Percentiles rank a stretch among this genome's conserved stretches.
These are phyloP conservation scores for Fusarium scirpi DNA, from an alignment of 2,329 filamentous ascomycete species.

Conservation along the genomic window DNA sequence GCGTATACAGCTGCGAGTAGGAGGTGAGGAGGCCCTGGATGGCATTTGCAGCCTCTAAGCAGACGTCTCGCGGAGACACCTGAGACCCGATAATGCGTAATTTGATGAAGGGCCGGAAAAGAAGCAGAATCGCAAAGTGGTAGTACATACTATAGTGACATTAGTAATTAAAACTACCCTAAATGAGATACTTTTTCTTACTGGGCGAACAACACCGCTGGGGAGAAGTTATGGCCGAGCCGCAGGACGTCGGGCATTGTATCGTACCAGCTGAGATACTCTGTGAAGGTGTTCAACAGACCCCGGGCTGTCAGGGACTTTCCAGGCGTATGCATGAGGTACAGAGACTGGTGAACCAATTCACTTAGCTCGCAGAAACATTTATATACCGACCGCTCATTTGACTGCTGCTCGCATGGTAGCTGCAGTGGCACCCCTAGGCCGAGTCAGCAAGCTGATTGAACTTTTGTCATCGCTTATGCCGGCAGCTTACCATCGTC, in stretches of 20 bases:
- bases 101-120: conserved; percentile 79
- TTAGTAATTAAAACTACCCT: conserved; percentile 9
- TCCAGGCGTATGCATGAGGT: conserved; percentile 76
- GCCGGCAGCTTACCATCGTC: conserved; percentile 62
- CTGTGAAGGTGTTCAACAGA: conserved; percentile 72
- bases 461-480: not conserved
- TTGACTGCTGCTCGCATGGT: conserved; percentile 71
- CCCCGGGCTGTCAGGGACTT: conserved; percentile 72
- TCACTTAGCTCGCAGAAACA: conserved; percentile 79
- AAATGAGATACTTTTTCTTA: conserved; percentile 56
- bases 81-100: conserved; percentile 71
- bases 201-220: conserved; percentile 79
- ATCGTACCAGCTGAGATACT: conserved; percentile 78
- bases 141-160: conserved; percentile 70
- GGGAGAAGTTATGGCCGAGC: conserved; percentile 75
- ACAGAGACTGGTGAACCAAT: conserved; percentile 77
- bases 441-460: not conserved
- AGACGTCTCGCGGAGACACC: conserved; percentile 74
- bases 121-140: conserved; percentile 73
- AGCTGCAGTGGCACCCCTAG: conserved; percentile 64
- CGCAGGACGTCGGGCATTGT: conserved; percentile 72
- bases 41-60: conserved; percentile 69
- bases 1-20: conserved; percentile 68
- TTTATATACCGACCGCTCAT: conserved; percentile 74
- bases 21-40: conserved; percentile 67